Percentiles rank a stretch among this genome's conserved stretches.
Conservation (phyloP, 179 eudicot species). For the Dionaea muscipula region DNA sequence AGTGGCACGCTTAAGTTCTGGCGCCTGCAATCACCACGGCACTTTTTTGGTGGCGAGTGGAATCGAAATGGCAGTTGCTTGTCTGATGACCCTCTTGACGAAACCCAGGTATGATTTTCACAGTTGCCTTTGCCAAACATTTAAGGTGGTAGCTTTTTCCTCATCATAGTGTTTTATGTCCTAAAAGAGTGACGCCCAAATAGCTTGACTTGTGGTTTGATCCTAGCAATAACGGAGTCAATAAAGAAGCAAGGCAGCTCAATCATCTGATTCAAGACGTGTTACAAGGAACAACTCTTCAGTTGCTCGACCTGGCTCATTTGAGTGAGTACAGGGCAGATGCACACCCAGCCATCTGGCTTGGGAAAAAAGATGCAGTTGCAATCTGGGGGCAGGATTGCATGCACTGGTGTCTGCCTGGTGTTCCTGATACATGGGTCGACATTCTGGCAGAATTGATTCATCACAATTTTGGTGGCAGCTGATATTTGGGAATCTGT, state of each 20-base stretch:
- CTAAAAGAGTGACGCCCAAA: slow-evolving; percentile 8
- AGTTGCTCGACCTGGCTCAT: slow-evolving; percentile 55
- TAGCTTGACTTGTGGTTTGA: slow-evolving; percentile 95
- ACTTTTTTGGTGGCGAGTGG: slow-evolving; percentile 90
- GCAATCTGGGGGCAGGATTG: slow-evolving; percentile 94
- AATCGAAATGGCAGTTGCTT: slow-evolving; percentile 91
- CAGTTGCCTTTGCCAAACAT: too few species aligned
- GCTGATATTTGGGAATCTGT: too few species aligned
- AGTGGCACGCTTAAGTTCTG: slow-evolving; percentile 53
- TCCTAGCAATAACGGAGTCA: slow-evolving; percentile 72
- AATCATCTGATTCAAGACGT: slow-evolving; percentile 49
- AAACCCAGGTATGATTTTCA: slow-evolving; percentile 47
- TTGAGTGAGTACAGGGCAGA: slow-evolving; percentile 88
- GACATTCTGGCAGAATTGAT: slow-evolving; percentile 64
- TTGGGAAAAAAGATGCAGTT: slow-evolving; percentile 87
- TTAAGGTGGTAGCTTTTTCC: background rate
- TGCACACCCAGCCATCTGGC: slow-evolving; percentile 92
- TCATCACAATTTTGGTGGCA: slow-evolving; percentile 17
- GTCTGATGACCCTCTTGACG: slow-evolving; percentile 56
- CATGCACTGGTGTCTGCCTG: slow-evolving; percentile 98
- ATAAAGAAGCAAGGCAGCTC: slow-evolving; percentile 73
- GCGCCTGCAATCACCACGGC: slow-evolving; percentile 86
- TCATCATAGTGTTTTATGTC: background rate
- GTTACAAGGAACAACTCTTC: slow-evolving; percentile 40
- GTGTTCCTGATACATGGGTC: slow-evolving; percentile 92